Base-by-base conservation (phyloP, 140 eudicot genomes). In the Ambrosia hybrid region DNA sequence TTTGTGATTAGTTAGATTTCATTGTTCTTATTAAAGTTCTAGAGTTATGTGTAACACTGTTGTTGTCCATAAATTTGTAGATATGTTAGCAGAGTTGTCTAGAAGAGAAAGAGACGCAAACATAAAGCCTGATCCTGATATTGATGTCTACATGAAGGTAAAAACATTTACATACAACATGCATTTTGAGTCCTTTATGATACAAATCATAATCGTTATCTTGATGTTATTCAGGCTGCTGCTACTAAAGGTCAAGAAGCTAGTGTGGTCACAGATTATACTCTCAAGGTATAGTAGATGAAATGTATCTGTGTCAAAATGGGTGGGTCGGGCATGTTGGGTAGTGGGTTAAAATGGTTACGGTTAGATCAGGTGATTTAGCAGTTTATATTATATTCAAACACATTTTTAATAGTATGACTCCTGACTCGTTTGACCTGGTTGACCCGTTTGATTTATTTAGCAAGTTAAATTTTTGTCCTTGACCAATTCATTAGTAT, bases 201-300 rank as follows among this genome's bases (percentile, higher is more conserved):
- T 33, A 7, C 36, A 38, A 55, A 37, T 15, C 14, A 4, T 70
- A 8, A 70, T 37, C 17, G 0, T 13, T 59, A 45, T 67, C 46
- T 59, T 15, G 43, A 34, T 33, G 34, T 39, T 6, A 13, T 80
- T 36, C 67, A 90, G 96, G 91, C 95, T 41, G 86, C 88, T 41
- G 91, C 96, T 5, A 80, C 88, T 10, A 78, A 77, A 80, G 98
- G 96, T 46, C 89, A 86, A 73, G 96, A 92, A 79, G 81, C 95
- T 58, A 88, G 83, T 51, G 84, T 92, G 55, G 87, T 89, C 72
- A 87, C 95, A 26, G 98, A 89, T 75, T 92, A 89, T 65, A 70
- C 89, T 80, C 87, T 92, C 59, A 85, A 85, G 96, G 94, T 88
- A 78, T 5, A 75, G 37, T 52, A 57, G 21, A 57, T 30, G 13